Percentiles rank a stretch among this genome's conserved stretches.
These are phyloP conservation scores for Leccinum variabile DNA, from an alignment of 1,284 basidiomycete species.

Conservation along the genomic window DNA sequence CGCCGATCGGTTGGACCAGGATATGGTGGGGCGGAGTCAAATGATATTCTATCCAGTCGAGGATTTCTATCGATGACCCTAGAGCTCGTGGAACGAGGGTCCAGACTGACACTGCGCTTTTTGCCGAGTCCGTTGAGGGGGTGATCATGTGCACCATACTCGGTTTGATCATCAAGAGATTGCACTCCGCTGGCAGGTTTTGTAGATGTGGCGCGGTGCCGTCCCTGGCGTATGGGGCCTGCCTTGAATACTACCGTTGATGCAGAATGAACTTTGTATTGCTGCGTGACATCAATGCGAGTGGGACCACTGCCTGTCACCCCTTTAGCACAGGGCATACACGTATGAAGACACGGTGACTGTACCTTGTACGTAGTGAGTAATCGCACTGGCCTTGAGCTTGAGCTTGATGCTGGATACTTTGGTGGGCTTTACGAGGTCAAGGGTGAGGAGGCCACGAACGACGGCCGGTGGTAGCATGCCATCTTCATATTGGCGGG, in stretches of 20 bases:
- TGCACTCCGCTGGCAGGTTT: conserved; percentile 10
- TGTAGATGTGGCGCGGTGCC: conserved; percentile 10
- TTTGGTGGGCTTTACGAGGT: conserved; percentile 79
- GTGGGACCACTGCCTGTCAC: conserved; percentile 73
- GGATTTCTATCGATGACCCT: neutral
- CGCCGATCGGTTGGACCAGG: neutral
- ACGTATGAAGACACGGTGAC: neutral
- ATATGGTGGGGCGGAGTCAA: conserved; percentile 24
- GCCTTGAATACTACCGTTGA: conserved; percentile 76
- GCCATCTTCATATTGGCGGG: conserved; percentile 40
- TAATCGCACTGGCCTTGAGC: conserved; percentile 67
- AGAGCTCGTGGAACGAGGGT: conserved; percentile 6
- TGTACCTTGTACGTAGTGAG: conserved; percentile 83
- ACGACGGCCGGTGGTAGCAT: conserved; percentile 74
- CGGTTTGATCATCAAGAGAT: conserved; percentile 7
- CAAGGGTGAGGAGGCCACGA: conserved; percentile 84
- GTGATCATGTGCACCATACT: neutral
- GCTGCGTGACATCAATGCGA: conserved; percentile 79
- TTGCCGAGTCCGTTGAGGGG: neutral
- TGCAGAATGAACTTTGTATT: conserved; percentile 75
- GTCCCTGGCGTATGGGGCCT: conserved; percentile 22
- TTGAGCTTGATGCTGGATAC: conserved; percentile 85
- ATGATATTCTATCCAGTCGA: neutral
- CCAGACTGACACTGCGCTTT: conserved; percentile 20
- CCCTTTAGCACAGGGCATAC: conserved; percentile 11